Conservation (phyloP, 192 early-diverging fungal genomes). For the Dispira parvispora region DNA sequence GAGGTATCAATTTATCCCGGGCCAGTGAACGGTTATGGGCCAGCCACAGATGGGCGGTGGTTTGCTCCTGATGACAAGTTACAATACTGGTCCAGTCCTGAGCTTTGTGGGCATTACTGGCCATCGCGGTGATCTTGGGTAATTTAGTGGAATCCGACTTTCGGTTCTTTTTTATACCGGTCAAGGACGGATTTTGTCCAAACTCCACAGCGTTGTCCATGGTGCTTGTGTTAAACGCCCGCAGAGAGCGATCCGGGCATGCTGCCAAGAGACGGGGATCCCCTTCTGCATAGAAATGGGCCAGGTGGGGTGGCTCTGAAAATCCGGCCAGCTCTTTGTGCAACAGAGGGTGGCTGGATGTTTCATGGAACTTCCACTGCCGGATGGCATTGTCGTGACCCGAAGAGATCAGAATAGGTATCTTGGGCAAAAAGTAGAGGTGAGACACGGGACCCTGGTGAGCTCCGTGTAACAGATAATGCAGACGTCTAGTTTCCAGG, state of each 20-base stretch:
- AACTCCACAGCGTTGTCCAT: constrained; percentile 74
- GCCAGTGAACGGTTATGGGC: constrained; percentile 60
- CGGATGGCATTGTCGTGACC: constrained; percentile 85
- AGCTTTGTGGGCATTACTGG: constrained; percentile 38
- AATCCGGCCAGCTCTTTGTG: constrained; percentile 78
- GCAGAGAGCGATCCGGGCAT: constrained; percentile 68
- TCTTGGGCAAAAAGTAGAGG: constrained; percentile 61
- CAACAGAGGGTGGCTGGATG: constrained; percentile 61
- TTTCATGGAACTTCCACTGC: constrained; percentile 89
- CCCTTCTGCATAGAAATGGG: constrained; percentile 60
- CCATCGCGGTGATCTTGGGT: constrained; percentile 59
- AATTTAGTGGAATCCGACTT: constrained; percentile 51
- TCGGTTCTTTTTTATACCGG: constrained; percentile 38
- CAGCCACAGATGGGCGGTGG: constrained; percentile 65
- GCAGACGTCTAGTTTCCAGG: constrained; percentile 50
- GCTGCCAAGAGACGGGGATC: constrained; percentile 59
- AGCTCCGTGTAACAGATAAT: constrained; percentile 69
- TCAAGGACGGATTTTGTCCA: constrained; percentile 41
- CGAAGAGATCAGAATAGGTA: constrained; percentile 75
- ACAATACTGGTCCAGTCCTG: constrained; percentile 87
- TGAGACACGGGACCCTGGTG: constrained; percentile 67
- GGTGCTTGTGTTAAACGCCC: constrained; percentile 67
- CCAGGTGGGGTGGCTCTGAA: constrained; percentile 61
- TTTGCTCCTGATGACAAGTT: constrained; percentile 67
- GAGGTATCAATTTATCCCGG: constrained; percentile 40